These are phyloP conservation scores for Mycosphaerella sp. DNA, from an alignment of 2,329 filamentous ascomycete species.

Conservation along the genomic window DNA sequence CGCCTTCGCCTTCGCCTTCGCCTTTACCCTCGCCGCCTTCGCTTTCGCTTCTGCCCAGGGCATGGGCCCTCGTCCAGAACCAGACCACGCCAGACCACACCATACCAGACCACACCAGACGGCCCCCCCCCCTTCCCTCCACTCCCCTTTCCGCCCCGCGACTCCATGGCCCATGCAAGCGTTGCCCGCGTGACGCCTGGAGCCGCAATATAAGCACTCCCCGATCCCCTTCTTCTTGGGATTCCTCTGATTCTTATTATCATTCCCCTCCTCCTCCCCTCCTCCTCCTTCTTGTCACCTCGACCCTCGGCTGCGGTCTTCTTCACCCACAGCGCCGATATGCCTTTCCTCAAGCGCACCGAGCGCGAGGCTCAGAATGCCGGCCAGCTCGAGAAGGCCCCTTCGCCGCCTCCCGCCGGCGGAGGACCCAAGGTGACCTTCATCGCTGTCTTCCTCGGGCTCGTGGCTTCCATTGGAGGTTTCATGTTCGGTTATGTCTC, in stretches of 20 bases:
- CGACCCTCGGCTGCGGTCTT: conserved; percentile 1
- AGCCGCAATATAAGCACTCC: conserved; percentile 10
- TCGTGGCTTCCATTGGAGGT: conserved; percentile 52
- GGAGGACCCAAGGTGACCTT: conserved; percentile 31
- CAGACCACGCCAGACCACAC: no score
- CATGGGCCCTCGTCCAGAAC: no score
- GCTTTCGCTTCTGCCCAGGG: no score
- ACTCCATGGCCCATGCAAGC: conserved; percentile 17
- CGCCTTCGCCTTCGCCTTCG: no score
- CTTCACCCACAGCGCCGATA: conserved; percentile 15
- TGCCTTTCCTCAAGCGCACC: conserved; percentile 33
- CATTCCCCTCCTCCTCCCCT: neutral
- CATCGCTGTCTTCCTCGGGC: conserved; percentile 48
- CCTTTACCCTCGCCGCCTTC: no score
- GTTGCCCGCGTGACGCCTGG: conserved; percentile 6
- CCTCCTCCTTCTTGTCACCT: conserved; percentile 6
- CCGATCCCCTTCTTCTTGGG: neutral
- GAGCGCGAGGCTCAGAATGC: conserved; percentile 31
- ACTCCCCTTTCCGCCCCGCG: conserved; percentile 18
- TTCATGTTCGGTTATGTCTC: conserved; percentile 47
- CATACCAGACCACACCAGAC: conserved; percentile 15
- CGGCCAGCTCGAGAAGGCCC: conserved; percentile 30
- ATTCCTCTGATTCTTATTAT: no score
- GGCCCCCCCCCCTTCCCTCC: conserved; percentile 20
- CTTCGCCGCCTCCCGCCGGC: conserved; percentile 20